Base-by-base conservation (phyloP, 2,329 filamentous ascomycete genomes). In the Exophiala phaeomuriformis region DNA sequence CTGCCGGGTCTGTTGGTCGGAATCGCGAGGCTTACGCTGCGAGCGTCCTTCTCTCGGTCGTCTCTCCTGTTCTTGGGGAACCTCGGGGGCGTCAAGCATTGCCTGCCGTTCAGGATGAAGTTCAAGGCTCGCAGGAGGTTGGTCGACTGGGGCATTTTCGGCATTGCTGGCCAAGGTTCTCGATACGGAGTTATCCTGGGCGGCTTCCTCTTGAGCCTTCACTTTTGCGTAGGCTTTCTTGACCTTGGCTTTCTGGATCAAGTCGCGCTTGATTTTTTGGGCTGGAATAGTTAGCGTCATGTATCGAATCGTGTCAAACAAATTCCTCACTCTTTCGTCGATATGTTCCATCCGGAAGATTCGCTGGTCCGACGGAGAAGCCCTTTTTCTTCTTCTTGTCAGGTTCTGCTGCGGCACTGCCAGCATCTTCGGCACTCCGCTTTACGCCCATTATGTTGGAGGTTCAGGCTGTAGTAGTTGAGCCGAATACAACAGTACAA, bases 141-240 rank as follows among this genome's bases (percentile, higher is more conserved):
- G 55, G n/a, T 59, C 33, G 27, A 33, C 2, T 10, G 31, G 27
- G 31, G 7, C n/a, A 29, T 62, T 59, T 35, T 58, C 54, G 2
- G 60, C 55, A 19, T 64, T 59, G 33, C 59, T 53, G 36, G 64
- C 55, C 3, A 56, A 51, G 3, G 59, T 49, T 12, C 60, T 53
- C 12, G 28, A 41, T 28, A 46, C 55, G 47, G 44, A 56, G 60
- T 51, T 28, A 61, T 49, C 70, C 46, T 68, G 53, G 53, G 66
- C 63, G 37, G 68, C 68, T 37, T 74, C 68, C 66, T 81, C 76
- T 44, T 75, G 72, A 39, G 82, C 83, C 70, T 90, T 91, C 60
- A 95, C 75, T 71, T 95, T 96, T 59, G 86, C 86, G 67, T 95
- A 96, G 40, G 86, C 81, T 71, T 95, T 95, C 72, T 91, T 93